Base-by-base conservation (phyloP, 1,284 basidiomycete genomes). In the Sparassis latifolia region DNA sequence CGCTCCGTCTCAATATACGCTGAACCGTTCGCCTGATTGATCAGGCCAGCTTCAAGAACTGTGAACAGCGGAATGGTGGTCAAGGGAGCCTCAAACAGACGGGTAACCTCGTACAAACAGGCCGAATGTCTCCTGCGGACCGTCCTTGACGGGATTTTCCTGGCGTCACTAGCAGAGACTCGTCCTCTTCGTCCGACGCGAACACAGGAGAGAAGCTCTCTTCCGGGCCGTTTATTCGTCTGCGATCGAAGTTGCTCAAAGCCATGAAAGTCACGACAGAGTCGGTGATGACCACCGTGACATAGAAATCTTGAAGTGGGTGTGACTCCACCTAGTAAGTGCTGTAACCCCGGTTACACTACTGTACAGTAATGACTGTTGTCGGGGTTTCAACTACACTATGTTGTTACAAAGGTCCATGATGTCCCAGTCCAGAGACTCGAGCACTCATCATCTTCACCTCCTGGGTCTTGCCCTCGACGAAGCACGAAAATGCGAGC, bases 21-120 rank as follows among this genome's bases (percentile, higher is more conserved):
- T 41, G 92, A 96, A 0, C 96, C 96, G 61, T 93, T 94, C 1
- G 96, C 94, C 69, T 96, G 93, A 52, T 75, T 89, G 46, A 97
- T 91, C 5, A 98, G 72, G 3, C 93, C 92, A 20, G 92, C 84
- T 65, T 93, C 84, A 44, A 98, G 72, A 69, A 92, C 95, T 97
- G 20, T 20, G 7, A 12, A 58, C 43, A 50, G 44, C n/a, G 7
- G 30, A 32, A 49, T 20, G 35, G 35, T 37, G 35, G 12, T 37
- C 35, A 12, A 37, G 35, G 35, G 43, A 30, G 30, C 33, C 12
- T n/a, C 45, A 31, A 48, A 20, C 35, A 38, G 29, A 45, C 37
- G 42, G 10, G 31, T 10, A 12, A 20, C 30, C 30, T 69, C 86
- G 58, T 67, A 94, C 92, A 95, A 56, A 95, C 88, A 33, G 89